Evolutionary conservation across 345 rosid genomes (phyloP).

Genomic region (Eucalyptus sideroxylon): DNA sequence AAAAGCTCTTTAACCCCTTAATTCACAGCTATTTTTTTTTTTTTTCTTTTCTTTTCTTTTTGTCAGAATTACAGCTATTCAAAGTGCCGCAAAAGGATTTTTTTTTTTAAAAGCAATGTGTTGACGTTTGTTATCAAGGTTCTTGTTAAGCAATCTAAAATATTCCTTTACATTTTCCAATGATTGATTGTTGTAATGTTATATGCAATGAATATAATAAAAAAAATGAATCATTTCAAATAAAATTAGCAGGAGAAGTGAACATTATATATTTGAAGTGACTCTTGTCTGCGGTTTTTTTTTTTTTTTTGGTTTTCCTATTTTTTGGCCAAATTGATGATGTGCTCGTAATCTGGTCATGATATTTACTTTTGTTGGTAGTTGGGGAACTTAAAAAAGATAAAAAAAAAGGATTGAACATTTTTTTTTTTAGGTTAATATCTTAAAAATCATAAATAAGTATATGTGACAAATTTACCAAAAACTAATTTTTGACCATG

Average conservation of each 20-base stretch:
- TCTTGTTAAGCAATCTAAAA: background rate
- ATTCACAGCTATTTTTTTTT: background rate
- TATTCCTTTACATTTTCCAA: background rate
- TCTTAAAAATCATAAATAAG: fast-evolving
- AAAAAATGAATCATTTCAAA: background rate
- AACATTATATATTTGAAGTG: background rate
- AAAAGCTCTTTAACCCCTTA: background rate
- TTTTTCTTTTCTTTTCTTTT: too few species aligned
- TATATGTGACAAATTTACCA: too few species aligned
- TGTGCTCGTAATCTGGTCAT: background rate
- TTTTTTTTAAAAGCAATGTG: background rate
- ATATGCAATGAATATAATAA: background rate
- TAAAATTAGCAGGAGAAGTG: background rate
- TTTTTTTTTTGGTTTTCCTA: background rate
- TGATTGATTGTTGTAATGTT: background rate
- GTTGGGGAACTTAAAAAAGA: background rate
- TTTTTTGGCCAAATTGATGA: background rate
- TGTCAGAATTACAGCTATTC: background rate
- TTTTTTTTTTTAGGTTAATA: too few species aligned
- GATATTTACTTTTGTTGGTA: background rate
- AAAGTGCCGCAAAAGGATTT: background rate
- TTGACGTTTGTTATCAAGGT: background rate
- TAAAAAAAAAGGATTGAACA: too few species aligned
- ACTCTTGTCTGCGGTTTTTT: background rate
- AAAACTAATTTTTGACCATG: too few species aligned